A percentile compares a stretch with the other conserved stretches of the same genome.
Evolutionary conservation across 129 eudicot species (phyloP).

Genomic region (Erigeron canadensis): DNA sequence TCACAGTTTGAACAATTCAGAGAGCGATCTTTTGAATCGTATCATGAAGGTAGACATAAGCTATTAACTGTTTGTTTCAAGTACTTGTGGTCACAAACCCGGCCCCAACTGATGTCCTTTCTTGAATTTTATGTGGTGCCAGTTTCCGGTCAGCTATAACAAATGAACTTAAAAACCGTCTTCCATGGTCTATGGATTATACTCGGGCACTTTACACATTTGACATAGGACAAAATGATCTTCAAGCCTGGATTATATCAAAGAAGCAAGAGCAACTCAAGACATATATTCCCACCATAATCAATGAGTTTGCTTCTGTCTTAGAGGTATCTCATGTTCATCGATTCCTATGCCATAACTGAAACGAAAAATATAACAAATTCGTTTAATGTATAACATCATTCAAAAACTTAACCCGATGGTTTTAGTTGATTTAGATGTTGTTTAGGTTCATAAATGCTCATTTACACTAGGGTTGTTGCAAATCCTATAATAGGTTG

Average conservation of each 20-base stretch:
- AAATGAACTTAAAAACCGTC: slow-evolving; percentile 23
- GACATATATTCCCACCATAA: background rate
- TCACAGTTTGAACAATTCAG: slow-evolving; percentile 51
- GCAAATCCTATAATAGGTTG: no score
- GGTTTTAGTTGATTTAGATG: no score
- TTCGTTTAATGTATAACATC: no score
- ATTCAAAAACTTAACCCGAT: no score
- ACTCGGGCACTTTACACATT: slow-evolving; percentile 45
- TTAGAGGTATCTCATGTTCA: background rate
- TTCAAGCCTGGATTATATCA: slow-evolving; percentile 46
- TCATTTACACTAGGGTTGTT: no score
- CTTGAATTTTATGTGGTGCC: slow-evolving; percentile 3
- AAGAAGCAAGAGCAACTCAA: slow-evolving; percentile 43
- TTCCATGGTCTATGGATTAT: slow-evolving; percentile 47
- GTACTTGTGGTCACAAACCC: background rate
- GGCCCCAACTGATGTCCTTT: slow-evolving; percentile 20
- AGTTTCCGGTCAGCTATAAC: slow-evolving; percentile 23
- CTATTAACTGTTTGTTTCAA: background rate
- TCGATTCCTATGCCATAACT: no score
- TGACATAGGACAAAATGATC: slow-evolving; percentile 66
- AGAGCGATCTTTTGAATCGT: slow-evolving; percentile 31
- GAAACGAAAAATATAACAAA: no score
- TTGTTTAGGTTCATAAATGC: no score
- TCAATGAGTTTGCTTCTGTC: background rate
- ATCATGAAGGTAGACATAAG: slow-evolving; percentile 36